Conservation (phyloP, 306 rosid genomes). For the Castanea mollissima region DNA sequence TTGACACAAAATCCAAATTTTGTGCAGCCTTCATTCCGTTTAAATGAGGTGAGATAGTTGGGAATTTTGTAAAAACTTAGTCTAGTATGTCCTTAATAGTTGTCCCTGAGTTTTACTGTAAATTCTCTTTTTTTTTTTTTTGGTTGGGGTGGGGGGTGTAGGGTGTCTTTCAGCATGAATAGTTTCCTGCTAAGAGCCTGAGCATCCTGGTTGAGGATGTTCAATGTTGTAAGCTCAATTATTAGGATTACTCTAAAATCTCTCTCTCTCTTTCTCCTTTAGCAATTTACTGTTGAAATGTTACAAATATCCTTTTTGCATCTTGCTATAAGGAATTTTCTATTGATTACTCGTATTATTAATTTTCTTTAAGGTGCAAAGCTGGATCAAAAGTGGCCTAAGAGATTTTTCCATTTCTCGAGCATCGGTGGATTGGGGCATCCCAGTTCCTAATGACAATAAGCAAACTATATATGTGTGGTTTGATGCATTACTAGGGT, state of each 20-base stretch:
- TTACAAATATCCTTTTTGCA: slow-evolving; percentile 2
- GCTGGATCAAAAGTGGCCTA: slow-evolving; percentile 89
- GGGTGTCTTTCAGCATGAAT: not conserved
- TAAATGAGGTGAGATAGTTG: slow-evolving; percentile 61
- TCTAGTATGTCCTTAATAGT: not conserved
- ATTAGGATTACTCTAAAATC: not conserved
- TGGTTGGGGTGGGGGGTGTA: too few species aligned
- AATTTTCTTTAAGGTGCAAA: slow-evolving; percentile 72
- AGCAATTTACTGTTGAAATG: not conserved
- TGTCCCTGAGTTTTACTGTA: not conserved
- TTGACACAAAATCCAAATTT: slow-evolving; percentile 65
- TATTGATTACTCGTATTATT: not conserved
- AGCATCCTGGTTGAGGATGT: not conserved
- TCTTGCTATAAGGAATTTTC: not conserved
- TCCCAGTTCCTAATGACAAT: slow-evolving; percentile 86
- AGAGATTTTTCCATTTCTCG: slow-evolving; percentile 94
- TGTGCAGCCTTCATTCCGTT: slow-evolving; percentile 84
- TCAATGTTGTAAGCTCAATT: not conserved
- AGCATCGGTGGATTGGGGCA: slow-evolving; percentile 97
- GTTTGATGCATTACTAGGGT: slow-evolving; percentile 99
- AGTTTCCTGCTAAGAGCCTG: not conserved
- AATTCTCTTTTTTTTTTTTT: not conserved
- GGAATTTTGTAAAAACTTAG: not conserved
- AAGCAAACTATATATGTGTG: slow-evolving; percentile 92
- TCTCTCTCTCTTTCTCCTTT: not conserved